Percentiles rank a stretch among this genome's conserved stretches.
These are phyloP conservation scores for Trypanosoma theileri DNA, from an alignment of 208 protist species.

Conservation along the genomic window DNA sequence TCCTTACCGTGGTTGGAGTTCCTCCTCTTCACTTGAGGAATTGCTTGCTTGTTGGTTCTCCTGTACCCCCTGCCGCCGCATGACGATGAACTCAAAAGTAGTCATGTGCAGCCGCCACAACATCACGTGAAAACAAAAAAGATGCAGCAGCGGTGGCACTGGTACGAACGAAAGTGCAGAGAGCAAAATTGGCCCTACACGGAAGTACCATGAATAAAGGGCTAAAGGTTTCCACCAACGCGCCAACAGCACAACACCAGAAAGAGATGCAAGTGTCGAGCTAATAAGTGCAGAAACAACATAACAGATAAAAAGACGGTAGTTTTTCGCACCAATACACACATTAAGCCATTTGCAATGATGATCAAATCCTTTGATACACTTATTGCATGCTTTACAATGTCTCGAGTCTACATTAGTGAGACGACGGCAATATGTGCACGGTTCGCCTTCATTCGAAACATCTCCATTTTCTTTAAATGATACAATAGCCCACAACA, in stretches of 20 bases:
- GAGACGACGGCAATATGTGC: conserved; percentile 58
- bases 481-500: conserved; percentile 38
- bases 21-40: conserved; percentile 16
- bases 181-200: conserved; percentile 49
- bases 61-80: conserved; percentile 26
- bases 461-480: conserved; percentile 68
- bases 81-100: conserved; percentile 69
- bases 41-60: background rate
- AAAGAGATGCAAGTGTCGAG: conserved; percentile 29
- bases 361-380: conserved; percentile 86
- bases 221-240: conserved; percentile 61
- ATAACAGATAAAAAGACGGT: conserved; percentile 70
- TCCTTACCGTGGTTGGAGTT: conserved; percentile 17
- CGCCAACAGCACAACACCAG: conserved; percentile 42
- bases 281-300: conserved; percentile 30
- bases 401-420: conserved; percentile 72
- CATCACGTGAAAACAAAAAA: conserved; percentile 72
- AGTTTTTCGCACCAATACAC: conserved; percentile 86
- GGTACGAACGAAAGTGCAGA: conserved; percentile 36
- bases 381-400: conserved; percentile 91
- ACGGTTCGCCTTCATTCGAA: conserved; percentile 54
- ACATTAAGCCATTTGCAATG: conserved; percentile 93
- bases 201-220: conserved; percentile 54
- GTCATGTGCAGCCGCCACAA: conserved; percentile 35
- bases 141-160: conserved; percentile 42